phyloP scores from a whole-genome alignment of 2,329 filamentous ascomycete genomes.

The Colletotrichum paranaense region DNA sequence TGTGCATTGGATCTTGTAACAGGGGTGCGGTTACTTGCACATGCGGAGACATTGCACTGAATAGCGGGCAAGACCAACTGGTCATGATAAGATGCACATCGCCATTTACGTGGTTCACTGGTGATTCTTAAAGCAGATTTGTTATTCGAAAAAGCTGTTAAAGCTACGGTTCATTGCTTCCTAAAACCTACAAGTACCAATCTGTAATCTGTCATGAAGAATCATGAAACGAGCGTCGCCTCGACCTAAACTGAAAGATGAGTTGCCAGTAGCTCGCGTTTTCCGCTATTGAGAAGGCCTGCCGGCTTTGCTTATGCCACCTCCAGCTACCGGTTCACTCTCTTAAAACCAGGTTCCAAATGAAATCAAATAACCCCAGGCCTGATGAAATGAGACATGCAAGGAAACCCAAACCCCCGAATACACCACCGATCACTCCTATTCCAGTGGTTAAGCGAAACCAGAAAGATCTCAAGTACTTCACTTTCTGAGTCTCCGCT shows the following conservation, averaged over 20 bases:
- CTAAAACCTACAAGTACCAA: conserved; percentile 36
- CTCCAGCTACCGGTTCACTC: conserved; percentile 8
- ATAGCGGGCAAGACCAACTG: background rate
- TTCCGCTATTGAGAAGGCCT: background rate
- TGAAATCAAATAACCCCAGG: conserved; percentile 23
- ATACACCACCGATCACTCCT: conserved; percentile 29
- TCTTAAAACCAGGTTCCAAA: conserved; percentile 14
- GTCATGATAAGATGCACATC: background rate
- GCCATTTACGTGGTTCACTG: too few relatives aligned
- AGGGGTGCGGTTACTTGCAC: conserved; percentile 10
- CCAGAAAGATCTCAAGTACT: background rate
- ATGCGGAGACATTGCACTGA: background rate
- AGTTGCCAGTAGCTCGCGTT: conserved; percentile 13
- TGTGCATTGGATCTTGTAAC: conserved; percentile 24
- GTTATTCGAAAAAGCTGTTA: background rate
- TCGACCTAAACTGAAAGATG: conserved; percentile 22
- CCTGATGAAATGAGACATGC: conserved; percentile 24
- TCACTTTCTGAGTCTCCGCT: conserved; percentile 55
- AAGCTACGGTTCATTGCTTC: conserved; percentile 22
- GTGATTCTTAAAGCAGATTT: background rate
- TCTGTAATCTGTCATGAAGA: conserved; percentile 35
- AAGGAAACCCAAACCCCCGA: conserved; percentile 30
- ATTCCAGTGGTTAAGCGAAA: conserved; percentile 12
- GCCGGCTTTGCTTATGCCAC: background rate
- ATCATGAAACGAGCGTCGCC: conserved; percentile 29